Base-by-base conservation (phyloP, 148 eudicot species). In the Silene latifolia region DNA sequence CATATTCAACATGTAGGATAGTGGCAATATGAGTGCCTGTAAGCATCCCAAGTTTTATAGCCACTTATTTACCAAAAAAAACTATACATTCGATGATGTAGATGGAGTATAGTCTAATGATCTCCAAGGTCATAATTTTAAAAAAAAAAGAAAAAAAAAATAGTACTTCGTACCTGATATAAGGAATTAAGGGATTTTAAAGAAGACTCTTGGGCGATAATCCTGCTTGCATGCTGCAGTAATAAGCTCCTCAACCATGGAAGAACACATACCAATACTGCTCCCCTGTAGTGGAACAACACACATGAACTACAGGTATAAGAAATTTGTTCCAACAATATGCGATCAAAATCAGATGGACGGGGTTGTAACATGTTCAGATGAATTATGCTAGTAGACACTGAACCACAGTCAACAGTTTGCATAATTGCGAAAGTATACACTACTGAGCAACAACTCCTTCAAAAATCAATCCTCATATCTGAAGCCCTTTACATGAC, bases 221-320 rank as follows among this genome's bases (percentile, higher is more conserved):
- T 89, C 75, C 82, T 83, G 81, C 93, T 88, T 44, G 96, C 84
- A 87, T 92, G 98, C 78, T 90, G 93, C 76, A 94, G 93, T 77
- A 91, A 88, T 78, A 94, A 83, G 85, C 90, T 94, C 82, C 87
- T 86, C 23, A 94, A 88, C 99, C 99, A 95, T 56, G 99, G 92
- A 81, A 95, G 85, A 39, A 87, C 85, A 86, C 89, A 85, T 75
- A 84, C 94, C 82, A 95, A 63, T 29, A 90, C 91, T 54, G 89
- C 90, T 78, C 99, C 98, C 88, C 99, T 95, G 83, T 32, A 72
- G 21, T 78, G 78, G 11, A 46, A 25, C 15, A 18, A 12, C 58
- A 75, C 63, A 35, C 58, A 78, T 27, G 7, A 67, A 54, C 20
- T 23, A 17, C 35, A 9, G 69, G n/a, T 2, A 18, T 46, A 42